Evolutionary conservation across 179 eudicot genomes (phyloP), one percentile per base, ranked within the genome.

Genomic region (Beta macrorhiza): DNA sequence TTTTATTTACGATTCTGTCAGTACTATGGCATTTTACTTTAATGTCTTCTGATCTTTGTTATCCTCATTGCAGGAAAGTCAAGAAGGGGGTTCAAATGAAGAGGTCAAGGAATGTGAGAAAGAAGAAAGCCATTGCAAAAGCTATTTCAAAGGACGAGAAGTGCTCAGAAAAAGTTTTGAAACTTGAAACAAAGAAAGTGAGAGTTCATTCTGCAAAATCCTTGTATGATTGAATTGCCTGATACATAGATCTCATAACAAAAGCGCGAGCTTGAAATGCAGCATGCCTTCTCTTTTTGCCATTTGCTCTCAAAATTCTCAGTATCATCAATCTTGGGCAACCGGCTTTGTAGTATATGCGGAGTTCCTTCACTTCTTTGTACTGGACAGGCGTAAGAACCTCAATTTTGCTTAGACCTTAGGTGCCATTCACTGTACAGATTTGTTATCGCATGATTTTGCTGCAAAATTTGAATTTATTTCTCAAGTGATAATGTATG

Each of bases 11-110:
- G 45, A 51, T 42, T 9, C 55, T 22, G 42, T 67, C 47, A 67
- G 15, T 20, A 15, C 20, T 45, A 13, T 1, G 9, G 16, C 22
- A 76, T 22, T 16, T 22, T 69, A 45, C 13, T 61, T 17, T 74
- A 7, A 13, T 14, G 10, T 20, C 20, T 10, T 68, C 22, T 57
- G 17, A 57, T 29, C 2, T 32, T 19, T 71, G 65, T 56, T n/a
- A 42, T 37, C 78, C 13, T 70, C 67, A 25, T 29, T 74, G 68
- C 87, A 95, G 97, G 84, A 93, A 92, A 79, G 78, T 85, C 70
- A 93, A 87, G 80, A 89, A 72, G 84, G 98, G 95, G 45, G 89
- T 90, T 51, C 98, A 93, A 77, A 95, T 95, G 98, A 95, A 95
- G 90, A 89, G 97, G 89, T 78, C 95, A 9, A 89, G 91, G 92